Percentiles rank a stretch among this genome's conserved stretches.
Conservation (phyloP, 202 grass and related monocot species). For the Panicum virgatum region DNA sequence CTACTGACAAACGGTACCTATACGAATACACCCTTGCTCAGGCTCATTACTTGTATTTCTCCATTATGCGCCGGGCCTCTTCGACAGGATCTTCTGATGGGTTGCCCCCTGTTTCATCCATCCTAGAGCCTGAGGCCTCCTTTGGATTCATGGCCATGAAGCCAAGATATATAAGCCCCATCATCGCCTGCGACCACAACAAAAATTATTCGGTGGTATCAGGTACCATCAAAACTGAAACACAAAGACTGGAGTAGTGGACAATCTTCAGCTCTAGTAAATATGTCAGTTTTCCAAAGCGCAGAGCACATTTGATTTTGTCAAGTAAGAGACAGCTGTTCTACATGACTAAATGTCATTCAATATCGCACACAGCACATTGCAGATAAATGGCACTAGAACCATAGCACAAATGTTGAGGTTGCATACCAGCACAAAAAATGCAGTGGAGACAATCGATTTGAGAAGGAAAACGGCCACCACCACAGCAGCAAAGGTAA, state of each 20-base stretch:
- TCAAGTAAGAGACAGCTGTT: not conserved
- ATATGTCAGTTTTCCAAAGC: not conserved
- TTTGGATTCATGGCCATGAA: slow-evolving; percentile 79
- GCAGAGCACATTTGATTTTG: not conserved
- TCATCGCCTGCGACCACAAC: slow-evolving; percentile 60
- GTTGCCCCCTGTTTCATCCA: slow-evolving; percentile 16
- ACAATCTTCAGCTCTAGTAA: not conserved
- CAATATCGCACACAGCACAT: not conserved
- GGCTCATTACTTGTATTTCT: slow-evolving; percentile 84
- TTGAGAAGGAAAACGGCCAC: slow-evolving; percentile 72
- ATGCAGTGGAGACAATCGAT: slow-evolving; percentile 77
- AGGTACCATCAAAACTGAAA: slow-evolving; percentile 4
- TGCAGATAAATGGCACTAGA: not conserved
- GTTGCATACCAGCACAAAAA: slow-evolving; percentile 84
- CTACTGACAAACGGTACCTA: slow-evolving; percentile 15
- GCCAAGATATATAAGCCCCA: slow-evolving; percentile 84
- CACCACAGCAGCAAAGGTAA: slow-evolving; percentile 42
- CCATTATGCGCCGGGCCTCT: slow-evolving; percentile 93
- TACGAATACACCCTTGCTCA: not conserved
- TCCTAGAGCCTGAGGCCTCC: slow-evolving; percentile 51
- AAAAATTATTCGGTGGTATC: not conserved
- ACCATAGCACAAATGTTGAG: not conserved
- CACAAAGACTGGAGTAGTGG: not conserved
- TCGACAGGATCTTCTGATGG: slow-evolving; percentile 63
- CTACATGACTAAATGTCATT: not conserved